Evolutionary conservation across 345 rosid species (phyloP), one percentile per base, ranked within the genome.

Genomic region (Salix exigua): DNA sequence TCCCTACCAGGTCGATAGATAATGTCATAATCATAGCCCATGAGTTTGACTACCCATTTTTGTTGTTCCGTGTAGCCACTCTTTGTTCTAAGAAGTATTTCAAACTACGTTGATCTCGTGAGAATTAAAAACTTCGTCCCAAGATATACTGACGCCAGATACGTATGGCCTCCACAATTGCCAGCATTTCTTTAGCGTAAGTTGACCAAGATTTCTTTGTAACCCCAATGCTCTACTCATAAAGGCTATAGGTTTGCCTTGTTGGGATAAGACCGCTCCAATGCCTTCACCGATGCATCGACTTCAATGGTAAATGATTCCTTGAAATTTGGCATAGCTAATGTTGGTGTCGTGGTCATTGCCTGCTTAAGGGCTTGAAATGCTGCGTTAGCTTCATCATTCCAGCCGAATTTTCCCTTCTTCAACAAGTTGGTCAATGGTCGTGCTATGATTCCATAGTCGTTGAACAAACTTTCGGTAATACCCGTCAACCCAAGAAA

Each of bases 1-100:
- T 51, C 58, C 0, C 0, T 0, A 0, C n/a, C 1, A 18, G 0
- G 23, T 0, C 1, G 3, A 1, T 51, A 51, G 18, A 17, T 6
- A 5, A 51, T 51, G 7, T 51, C 1, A 1, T 51, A 51, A 2
- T 51, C 3, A 3, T 51, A 18, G 3, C 58, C 10, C 0, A 64
- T 0, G 0, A 63, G 25, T 23, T 71, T 46, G 0, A 58, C 33
- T 14, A 48, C 21, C 37, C 65, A 53, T 0, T 72, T 7, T 18
- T 72, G 19, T 1, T 72, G 46, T 14, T 72, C 46, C 1, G 46
- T 0, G 4, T 46, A 1, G 64, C 0, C 1, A 53, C 6, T 0
- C 7, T 0, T 9, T 53, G 46, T 10, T 72, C 28, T 0, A 72
- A 6, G 3, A 72, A 51, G 11, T 51, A 18, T 18, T 18, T 51